A percentile compares a stretch with the other conserved stretches of the same genome.
Evolutionary conservation across 2,329 filamentous ascomycete species (phyloP).

Genomic region (Fusarium zealandicum): DNA sequence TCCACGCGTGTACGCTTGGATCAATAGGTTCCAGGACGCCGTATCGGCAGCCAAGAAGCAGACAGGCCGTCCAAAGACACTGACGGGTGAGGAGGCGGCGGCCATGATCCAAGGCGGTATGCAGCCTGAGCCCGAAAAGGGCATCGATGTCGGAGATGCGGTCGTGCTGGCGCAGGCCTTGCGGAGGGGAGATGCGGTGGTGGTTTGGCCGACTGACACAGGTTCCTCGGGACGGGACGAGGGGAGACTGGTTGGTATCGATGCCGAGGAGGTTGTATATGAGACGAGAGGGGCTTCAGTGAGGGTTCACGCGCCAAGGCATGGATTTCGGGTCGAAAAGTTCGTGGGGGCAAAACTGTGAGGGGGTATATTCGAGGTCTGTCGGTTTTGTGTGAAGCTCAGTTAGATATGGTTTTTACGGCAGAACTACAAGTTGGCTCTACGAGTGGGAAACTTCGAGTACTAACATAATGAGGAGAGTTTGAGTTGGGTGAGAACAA

Average conservation of each 20-base stretch:
- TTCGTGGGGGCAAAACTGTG: conserved; percentile 45
- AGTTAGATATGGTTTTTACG: too few relatives aligned
- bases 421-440: neutral
- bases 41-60: conserved; percentile 52
- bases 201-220: conserved; percentile 68
- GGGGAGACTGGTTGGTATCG: conserved; percentile 62
- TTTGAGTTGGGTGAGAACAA: too few relatives aligned
- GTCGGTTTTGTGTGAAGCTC: too few relatives aligned
- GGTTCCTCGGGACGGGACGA: conserved; percentile 65
- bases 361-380: neutral
- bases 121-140: conserved; percentile 54
- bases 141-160: conserved; percentile 59
- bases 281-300: conserved; percentile 57
- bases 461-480: too few relatives aligned
- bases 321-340: conserved; percentile 61
- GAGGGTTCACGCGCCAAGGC: conserved; percentile 67
- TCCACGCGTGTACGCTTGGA: conserved; percentile 69
- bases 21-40: conserved; percentile 64
- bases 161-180: conserved; percentile 55
- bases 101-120: conserved; percentile 53
- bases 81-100: conserved; percentile 64
- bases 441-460: too few relatives aligned
- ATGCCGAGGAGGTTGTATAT: conserved; percentile 63
- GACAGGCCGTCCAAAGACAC: conserved; percentile 46
- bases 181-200: conserved; percentile 60